Evolutionary conservation across 108 stramenopile genomes (phyloP).

Genomic region (Skeletonema menzelii): DNA sequence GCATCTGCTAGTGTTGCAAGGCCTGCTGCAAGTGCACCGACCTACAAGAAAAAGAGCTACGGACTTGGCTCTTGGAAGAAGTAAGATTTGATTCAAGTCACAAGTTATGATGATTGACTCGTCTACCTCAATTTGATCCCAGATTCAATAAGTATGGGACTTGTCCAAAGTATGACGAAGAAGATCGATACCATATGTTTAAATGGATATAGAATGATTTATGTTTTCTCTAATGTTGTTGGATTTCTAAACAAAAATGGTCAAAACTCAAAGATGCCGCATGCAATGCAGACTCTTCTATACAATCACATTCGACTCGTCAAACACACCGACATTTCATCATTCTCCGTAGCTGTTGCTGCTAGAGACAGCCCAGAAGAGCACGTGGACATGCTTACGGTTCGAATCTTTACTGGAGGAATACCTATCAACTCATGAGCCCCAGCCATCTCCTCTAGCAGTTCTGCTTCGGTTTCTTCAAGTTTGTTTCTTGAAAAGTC

Average conservation of each 20-base stretch:
- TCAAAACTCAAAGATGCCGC: neutral
- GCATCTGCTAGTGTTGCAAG: neutral
- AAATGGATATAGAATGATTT: neutral
- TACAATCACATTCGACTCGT: neutral
- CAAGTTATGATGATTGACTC: neutral
- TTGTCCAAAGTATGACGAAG: too few relatives aligned
- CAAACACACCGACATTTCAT: neutral
- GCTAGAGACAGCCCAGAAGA: neutral
- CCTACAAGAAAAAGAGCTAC: constrained; percentile 3
- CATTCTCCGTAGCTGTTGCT: neutral
- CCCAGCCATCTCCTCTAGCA: constrained; percentile 46
- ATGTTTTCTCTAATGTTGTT: too few relatives aligned
- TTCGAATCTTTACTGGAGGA: neutral
- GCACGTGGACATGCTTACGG: neutral
- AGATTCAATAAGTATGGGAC: too few relatives aligned
- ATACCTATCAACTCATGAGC: constrained; percentile 25
- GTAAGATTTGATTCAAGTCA: neutral
- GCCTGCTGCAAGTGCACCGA: neutral
- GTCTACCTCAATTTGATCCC: too few relatives aligned
- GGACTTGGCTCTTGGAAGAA: constrained; percentile 31
- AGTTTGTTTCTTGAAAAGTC: constrained; percentile 19
- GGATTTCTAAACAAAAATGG: neutral
- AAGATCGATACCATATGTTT: neutral
- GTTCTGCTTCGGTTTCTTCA: constrained; percentile 40
- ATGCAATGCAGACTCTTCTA: neutral